These are phyloP conservation scores for Fusarium sp. DNA, from an alignment of 2,329 filamentous ascomycete species.

Conservation along the genomic window DNA sequence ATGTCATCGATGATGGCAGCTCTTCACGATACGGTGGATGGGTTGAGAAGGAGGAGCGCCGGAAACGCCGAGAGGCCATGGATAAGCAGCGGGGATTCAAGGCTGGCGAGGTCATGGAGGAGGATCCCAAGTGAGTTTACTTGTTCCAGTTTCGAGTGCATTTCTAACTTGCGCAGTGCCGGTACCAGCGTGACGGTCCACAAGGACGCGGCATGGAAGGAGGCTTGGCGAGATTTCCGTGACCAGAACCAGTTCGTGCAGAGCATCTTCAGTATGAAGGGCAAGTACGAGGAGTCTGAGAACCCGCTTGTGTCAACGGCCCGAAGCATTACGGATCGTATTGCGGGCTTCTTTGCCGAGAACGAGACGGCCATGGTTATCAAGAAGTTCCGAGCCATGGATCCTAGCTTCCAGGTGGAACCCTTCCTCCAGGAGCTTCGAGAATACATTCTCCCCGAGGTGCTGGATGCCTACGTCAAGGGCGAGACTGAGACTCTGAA, in stretches of 20 bases:
- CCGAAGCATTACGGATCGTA: conserved; percentile 90
- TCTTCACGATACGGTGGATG: conserved; percentile 96
- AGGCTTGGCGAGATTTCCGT: conserved; percentile 96
- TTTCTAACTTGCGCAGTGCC: conserved; percentile 70
- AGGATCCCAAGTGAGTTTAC: conserved; percentile 84
- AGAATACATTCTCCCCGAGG: conserved; percentile 97
- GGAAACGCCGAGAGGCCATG: conserved; percentile 79
- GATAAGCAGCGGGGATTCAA: conserved; percentile 70
- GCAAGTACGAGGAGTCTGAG: conserved; percentile 93
- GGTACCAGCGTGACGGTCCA: conserved; percentile 95
- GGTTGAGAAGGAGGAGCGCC: conserved; percentile 95
- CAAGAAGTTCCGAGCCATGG: conserved; percentile 97
- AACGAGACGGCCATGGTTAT: conserved; percentile 98
- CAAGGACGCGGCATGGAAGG: conserved; percentile 98
- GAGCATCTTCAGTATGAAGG: conserved; percentile 86
- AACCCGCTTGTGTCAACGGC: conserved; percentile 95
- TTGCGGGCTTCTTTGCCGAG: conserved; percentile 97
- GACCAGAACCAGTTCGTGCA: conserved; percentile 92
- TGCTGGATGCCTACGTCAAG: conserved; percentile 97
- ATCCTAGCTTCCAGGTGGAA: conserved; percentile 93
- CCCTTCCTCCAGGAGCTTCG: conserved; percentile 95
- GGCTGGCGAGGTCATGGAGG: conserved; percentile 73
- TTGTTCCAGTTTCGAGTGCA: neutral
- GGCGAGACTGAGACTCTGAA: conserved; percentile 91
- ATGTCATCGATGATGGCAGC: conserved; percentile 96